Conservation (phyloP, 2,329 filamentous ascomycete genomes). For the Aspergillaceae sp. region DNA sequence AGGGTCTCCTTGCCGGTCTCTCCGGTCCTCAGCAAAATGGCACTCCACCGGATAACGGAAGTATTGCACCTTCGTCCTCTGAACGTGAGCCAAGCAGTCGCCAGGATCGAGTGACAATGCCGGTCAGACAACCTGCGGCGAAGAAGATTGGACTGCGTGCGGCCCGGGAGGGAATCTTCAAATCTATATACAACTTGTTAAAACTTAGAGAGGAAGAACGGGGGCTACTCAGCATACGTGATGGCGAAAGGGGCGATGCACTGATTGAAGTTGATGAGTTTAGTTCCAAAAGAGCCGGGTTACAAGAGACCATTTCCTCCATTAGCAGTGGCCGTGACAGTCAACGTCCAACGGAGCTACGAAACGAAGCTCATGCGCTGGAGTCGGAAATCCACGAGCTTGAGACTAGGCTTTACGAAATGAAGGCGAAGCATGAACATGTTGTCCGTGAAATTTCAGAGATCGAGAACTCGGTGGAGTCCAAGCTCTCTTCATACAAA, state of each 20-base stretch:
- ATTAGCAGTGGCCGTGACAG: conserved; percentile 42
- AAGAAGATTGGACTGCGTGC: conserved; percentile 45
- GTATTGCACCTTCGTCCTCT: conserved; percentile 28
- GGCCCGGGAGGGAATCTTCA: conserved; percentile 49
- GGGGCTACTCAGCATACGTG: conserved; percentile 40
- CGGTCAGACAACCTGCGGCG: conserved; percentile 29
- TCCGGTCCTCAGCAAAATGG: conserved; percentile 35
- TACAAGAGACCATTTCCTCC: conserved; percentile 43
- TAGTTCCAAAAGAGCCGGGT: conserved; percentile 40
- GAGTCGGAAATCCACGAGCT: conserved; percentile 50
- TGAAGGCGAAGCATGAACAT: conserved; percentile 47
- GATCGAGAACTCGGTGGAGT: conserved; percentile 49
- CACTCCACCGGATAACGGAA: conserved; percentile 36
- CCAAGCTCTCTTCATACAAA: conserved; percentile 51
- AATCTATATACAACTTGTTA: conserved; percentile 48
- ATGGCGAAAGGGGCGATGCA: conserved; percentile 38
- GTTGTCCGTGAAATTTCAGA: conserved; percentile 46
- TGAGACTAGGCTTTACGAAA: conserved; percentile 47
- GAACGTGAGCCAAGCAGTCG: conserved; percentile 12
- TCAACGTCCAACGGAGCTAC: conserved; percentile 37
- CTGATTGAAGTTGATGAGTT: conserved; percentile 46
- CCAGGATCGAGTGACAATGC: conserved; percentile 28
- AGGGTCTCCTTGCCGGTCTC: conserved; percentile 46
- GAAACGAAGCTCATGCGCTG: conserved; percentile 43
- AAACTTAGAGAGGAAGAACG: conserved; percentile 49